phyloP scores from a whole-genome alignment of 2,329 filamentous ascomycete genomes.

The Sordariomycetes sp. region DNA sequence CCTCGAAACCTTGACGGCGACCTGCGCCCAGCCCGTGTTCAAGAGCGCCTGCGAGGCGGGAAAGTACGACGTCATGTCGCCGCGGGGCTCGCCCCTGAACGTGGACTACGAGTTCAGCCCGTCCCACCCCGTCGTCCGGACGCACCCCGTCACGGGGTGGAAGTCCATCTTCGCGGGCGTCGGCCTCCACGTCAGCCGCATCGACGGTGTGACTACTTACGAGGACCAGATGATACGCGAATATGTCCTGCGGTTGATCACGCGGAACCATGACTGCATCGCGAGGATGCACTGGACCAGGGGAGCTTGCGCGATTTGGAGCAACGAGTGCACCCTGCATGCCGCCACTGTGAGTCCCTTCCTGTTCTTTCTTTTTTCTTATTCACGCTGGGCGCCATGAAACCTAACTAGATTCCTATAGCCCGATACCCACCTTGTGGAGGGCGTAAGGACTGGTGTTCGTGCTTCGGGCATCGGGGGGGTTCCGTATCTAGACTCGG shows the following conservation, averaged over 20 bases:
- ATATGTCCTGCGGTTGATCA: slow-evolving; percentile 35
- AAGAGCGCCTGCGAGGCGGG: slow-evolving; percentile 34
- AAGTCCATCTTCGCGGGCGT: slow-evolving; percentile 34
- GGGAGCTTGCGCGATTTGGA: slow-evolving; percentile 40
- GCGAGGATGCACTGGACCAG: slow-evolving; percentile 33
- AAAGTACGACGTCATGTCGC: slow-evolving; percentile 27
- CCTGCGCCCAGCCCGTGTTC: slow-evolving; percentile 37
- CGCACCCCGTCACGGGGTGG: slow-evolving; percentile 54
- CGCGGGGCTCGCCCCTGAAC: slow-evolving; percentile 28
- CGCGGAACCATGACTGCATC: slow-evolving; percentile 47
- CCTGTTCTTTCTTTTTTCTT: not conserved
- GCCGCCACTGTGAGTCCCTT: not conserved
- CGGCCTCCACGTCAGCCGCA: slow-evolving; percentile 40
- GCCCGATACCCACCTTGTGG: too few relatives aligned
- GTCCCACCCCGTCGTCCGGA: slow-evolving; percentile 45
- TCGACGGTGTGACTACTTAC: slow-evolving; percentile 43
- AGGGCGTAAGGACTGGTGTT: not conserved
- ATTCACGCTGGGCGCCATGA: not conserved
- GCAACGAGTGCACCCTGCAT: slow-evolving; percentile 40
- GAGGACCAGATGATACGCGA: slow-evolving; percentile 39
- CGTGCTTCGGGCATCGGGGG: not conserved
- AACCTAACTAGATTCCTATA: too few relatives aligned
- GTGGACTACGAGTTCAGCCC: slow-evolving; percentile 34
- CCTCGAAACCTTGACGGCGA: slow-evolving; percentile 39
- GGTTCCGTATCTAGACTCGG: not conserved